Evolutionary conservation across 2,329 filamentous ascomycete species (phyloP), one percentile per base, ranked within the genome.

Genomic region (Fusarium burgessii): DNA sequence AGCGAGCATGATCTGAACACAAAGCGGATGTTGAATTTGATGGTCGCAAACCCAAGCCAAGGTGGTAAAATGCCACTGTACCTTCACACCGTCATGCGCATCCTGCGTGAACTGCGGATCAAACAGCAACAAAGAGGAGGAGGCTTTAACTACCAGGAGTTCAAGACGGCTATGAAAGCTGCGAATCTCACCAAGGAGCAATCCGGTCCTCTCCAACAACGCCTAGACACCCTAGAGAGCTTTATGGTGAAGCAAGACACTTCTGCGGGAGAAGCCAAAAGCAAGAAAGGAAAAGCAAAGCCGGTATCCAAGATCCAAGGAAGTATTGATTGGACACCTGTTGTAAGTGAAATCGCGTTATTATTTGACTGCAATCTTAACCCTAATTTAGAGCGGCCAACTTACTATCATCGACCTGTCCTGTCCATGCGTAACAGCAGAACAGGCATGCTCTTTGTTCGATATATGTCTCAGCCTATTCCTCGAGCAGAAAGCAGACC

Each of bases 381-480:
- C 10, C 5, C 35, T 49, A 5, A 18, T 12, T 3, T 3, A 62
- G 59, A 13, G 43, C 15, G n/a, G 54, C 2, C 32, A 59, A 17
- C 43, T 62, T 0, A 62, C 55, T 0, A 43, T 62, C 1, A 11
- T 62, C 7, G 54, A 62, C 1, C 36, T 62, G 0, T 62, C 59
- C 1, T 62, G 54, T 2, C 59, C 59, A 2, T 62, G 54, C 1
- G 32, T 62, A 0, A 62, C 59, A 0, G 43, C 59, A 0, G 59
- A 62, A 2, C 18, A 32, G 3, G 59, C 59, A 2, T 62, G 59
- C 4, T 49, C 36, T 0, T n/a, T 62, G 0, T 62, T 62, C 29
- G 41, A 62, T 8, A 43, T 62, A 1, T 62, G 43, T 27, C 36
- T 62, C 3, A 59, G 59, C 12, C 43, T 62, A 0, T 59, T 62